These are phyloP conservation scores for Aspergillus kassunensis DNA, from an alignment of 495 filamentous ascomycete genomes.

Conservation along the genomic window DNA sequence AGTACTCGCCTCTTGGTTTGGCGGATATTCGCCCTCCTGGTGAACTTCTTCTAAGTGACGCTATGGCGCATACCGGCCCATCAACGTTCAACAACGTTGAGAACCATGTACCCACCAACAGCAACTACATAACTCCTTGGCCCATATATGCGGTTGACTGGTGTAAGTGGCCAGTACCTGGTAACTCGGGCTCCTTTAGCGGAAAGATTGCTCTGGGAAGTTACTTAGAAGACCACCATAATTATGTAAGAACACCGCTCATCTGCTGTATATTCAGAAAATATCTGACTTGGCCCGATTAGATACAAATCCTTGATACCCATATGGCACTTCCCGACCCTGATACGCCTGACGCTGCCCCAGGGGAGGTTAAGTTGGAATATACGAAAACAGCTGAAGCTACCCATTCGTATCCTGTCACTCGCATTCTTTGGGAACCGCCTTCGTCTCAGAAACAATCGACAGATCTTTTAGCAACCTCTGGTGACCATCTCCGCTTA, in stretches of 20 bases:
- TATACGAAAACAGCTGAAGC: constrained; percentile 96
- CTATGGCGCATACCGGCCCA: constrained; percentile 39
- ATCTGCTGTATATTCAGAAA: not conserved
- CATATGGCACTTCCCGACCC: constrained; percentile 64
- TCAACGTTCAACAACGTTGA: constrained; percentile 41
- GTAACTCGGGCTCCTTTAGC: constrained; percentile 58
- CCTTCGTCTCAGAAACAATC: constrained; percentile 95
- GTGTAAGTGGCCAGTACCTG: constrained; percentile 95
- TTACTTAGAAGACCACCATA: constrained; percentile 96
- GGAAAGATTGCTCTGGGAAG: constrained; percentile 94
- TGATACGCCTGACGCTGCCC: constrained; percentile 59
- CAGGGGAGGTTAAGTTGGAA: constrained; percentile 75
- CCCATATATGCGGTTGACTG: constrained; percentile 95
- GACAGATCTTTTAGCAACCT: constrained; percentile 93
- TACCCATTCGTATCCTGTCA: constrained; percentile 96
- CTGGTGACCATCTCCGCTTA: constrained; percentile 89
- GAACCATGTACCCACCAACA: constrained; percentile 55
- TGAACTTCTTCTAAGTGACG: constrained; percentile 68
- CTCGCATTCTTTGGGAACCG: constrained; percentile 93
- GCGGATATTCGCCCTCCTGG: constrained; percentile 80
- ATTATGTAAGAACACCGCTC: constrained; percentile 60
- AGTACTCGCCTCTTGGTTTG: constrained; percentile 84
- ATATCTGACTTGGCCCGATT: constrained; percentile 15
- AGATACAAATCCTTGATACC: constrained; percentile 98
- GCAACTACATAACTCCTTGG: constrained; percentile 95